phyloP scores from a whole-genome alignment of 371 early-diverging fungal species.

The Actinomortierella ambigua region DNA sequence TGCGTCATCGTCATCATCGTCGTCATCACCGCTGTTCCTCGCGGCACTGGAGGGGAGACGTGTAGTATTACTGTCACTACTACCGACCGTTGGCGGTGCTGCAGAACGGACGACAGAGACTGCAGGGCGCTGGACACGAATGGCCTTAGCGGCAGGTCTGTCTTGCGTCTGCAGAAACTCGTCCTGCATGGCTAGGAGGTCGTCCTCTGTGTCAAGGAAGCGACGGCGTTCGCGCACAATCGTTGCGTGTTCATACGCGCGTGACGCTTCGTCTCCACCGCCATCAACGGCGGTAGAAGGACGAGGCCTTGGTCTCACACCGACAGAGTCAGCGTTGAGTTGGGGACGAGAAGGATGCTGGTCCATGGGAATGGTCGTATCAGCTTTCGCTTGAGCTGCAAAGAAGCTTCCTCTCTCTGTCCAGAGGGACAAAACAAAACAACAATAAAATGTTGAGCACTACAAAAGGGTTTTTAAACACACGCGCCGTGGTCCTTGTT shows the following conservation, averaged over 20 bases:
- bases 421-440: no score
- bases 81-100: conserved; percentile 7
- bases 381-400: no score
- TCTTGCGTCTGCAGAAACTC: conserved; percentile 55
- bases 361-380: no score
- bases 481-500: no score
- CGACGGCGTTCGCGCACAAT: conserved; percentile 22
- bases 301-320: no score
- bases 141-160: conserved; percentile 55
- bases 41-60: conserved; percentile 43
- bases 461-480: no score
- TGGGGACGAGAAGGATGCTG: no score
- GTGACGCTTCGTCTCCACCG: no score
- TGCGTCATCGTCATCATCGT: conserved; percentile 29
- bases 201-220: conserved; percentile 54
- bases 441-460: no score
- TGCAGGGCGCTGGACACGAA: conserved; percentile 42
- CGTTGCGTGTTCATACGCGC: conserved; percentile 17
- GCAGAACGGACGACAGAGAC: conserved; percentile 11
- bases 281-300: no score
- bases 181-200: conserved; percentile 61
- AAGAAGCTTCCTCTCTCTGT: no score
- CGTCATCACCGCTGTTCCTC: conserved; percentile 13
- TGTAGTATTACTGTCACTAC: conserved; percentile 46
- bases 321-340: no score